Evolutionary conservation across 768 basidiomycete species (phyloP), one percentile per base, ranked within the genome.

Genomic region (Podaxis sp.): DNA sequence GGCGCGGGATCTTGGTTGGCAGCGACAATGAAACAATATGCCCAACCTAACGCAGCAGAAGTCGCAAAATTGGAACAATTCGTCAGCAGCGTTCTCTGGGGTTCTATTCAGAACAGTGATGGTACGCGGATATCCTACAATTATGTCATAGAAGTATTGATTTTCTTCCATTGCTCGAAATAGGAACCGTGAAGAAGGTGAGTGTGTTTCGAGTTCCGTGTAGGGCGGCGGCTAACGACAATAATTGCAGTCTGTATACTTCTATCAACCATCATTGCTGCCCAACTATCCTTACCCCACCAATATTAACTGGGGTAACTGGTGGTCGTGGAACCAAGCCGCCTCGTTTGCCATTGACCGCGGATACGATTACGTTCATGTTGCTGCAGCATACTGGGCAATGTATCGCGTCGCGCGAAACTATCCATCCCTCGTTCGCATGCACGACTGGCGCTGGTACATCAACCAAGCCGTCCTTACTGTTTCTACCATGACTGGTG

Each of bases 1-100:
- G 84, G 84, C 30, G 84, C 84, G 0, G 84, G 83, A 11, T 84
- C 83, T 24, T 85, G 83, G 82, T 67, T 86, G 13, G 82, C 84
- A 7, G 84, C 81, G 17, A 72, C 79, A 2, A 81, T 84, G 82
- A 86, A 85, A 64, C 82, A 86, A 66, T 86, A 73, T 64, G 81
- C 75, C 1, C 83, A 84, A 63, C 84, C 84, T 1, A 80, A 75
- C 64, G 82, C 81, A 0, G 75, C 73, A n/a, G 84, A 86, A 69
- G 82, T 85, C 6, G 69, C 76, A 1, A 84, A 84, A 68, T 66
- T 85, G 66, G 84, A 86, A 64, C 73, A 74, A 55, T 86, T 83
- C 66, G 70, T 81, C 49, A 80, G 76, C 63, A 64, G 75, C 48
- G 80, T 80, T 1, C 68, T 85, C 28, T 81, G 75, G 76, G 82